Percentiles rank a stretch among this genome's conserved stretches.
Conservation (phyloP, 75 land plant genomes). For the Cunninghamia lanceolata region DNA sequence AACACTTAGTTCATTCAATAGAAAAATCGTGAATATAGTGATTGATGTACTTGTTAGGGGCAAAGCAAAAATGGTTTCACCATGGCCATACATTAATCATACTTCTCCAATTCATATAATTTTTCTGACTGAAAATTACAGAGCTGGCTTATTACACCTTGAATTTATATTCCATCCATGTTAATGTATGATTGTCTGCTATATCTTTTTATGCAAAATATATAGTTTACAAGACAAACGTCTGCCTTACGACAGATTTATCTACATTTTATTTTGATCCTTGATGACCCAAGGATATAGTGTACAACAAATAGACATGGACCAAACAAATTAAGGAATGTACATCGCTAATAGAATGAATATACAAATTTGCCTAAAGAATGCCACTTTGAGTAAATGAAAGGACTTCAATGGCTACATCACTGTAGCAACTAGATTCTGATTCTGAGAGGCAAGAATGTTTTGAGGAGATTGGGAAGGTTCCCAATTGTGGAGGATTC, state of each 20-base stretch:
- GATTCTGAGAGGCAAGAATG: not conserved
- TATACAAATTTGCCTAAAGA: no score
- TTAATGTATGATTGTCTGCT: not conserved
- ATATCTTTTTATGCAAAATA: not conserved
- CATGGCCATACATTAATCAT: not conserved
- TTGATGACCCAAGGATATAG: not conserved
- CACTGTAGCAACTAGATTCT: not conserved
- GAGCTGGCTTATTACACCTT: not conserved
- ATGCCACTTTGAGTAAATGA: not conserved
- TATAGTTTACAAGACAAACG: not conserved
- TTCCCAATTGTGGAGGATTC: slow-evolving; percentile 32
- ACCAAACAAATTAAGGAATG: not conserved
- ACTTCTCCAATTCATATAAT: no score
- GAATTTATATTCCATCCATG: not conserved
- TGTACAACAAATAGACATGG: not conserved
- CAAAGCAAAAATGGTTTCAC: not conserved
- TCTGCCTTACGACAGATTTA: not conserved
- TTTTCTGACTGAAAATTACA: not conserved
- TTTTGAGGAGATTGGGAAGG: not conserved
- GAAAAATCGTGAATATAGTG: not conserved
- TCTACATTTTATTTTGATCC: not conserved
- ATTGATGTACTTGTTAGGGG: not conserved
- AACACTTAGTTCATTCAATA: not conserved
- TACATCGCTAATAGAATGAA: not conserved
- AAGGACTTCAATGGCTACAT: not conserved